A percentile compares a stretch with the other conserved stretches of the same genome.
phyloP scores from a whole-genome alignment of 768 basidiomycete genomes.

The Phylloporus sp. region DNA sequence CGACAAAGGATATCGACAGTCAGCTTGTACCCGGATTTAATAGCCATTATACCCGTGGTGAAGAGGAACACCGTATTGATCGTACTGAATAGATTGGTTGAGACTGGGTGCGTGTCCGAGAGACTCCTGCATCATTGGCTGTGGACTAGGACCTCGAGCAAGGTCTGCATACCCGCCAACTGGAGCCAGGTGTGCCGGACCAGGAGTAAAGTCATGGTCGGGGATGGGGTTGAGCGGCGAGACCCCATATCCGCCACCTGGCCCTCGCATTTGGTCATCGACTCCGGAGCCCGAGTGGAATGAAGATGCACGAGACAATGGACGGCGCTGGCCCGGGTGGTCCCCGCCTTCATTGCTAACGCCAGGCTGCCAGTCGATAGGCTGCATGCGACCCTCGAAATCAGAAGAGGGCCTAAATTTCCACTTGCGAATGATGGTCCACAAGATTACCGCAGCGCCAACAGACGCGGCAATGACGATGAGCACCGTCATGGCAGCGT shows the following conservation, averaged over 20 bases:
- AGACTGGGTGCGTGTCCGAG: slow-evolving; percentile 36
- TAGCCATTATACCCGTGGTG: slow-evolving; percentile 43
- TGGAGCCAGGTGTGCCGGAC: slow-evolving; percentile 50
- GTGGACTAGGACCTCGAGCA: slow-evolving; percentile 66
- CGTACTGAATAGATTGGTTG: slow-evolving; percentile 47
- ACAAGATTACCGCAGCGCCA: slow-evolving; percentile 66
- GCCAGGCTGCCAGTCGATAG: slow-evolving; percentile 83
- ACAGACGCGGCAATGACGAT: slow-evolving; percentile 66
- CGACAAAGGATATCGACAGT: background rate
- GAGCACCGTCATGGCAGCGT: slow-evolving; percentile 51
- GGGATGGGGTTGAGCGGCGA: slow-evolving; percentile 44
- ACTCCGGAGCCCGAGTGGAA: slow-evolving; percentile 53
- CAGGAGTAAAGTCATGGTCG: slow-evolving; percentile 75
- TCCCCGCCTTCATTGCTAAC: slow-evolving; percentile 40
- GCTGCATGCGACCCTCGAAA: slow-evolving; percentile 81
- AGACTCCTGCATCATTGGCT: slow-evolving; percentile 47
- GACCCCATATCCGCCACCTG: slow-evolving; percentile 26
- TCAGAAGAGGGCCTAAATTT: slow-evolving; percentile 76
- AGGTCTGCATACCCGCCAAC: slow-evolving; percentile 82
- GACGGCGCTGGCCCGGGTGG: slow-evolving; percentile 45
- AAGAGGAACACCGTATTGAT: slow-evolving; percentile 52
- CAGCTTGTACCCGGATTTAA: background rate
- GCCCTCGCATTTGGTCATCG: slow-evolving; percentile 31
- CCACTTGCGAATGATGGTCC: slow-evolving; percentile 92
- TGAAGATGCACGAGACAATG: slow-evolving; percentile 58